Base-by-base conservation (phyloP, 371 early-diverging fungal species). In the Mortierella sp. region DNA sequence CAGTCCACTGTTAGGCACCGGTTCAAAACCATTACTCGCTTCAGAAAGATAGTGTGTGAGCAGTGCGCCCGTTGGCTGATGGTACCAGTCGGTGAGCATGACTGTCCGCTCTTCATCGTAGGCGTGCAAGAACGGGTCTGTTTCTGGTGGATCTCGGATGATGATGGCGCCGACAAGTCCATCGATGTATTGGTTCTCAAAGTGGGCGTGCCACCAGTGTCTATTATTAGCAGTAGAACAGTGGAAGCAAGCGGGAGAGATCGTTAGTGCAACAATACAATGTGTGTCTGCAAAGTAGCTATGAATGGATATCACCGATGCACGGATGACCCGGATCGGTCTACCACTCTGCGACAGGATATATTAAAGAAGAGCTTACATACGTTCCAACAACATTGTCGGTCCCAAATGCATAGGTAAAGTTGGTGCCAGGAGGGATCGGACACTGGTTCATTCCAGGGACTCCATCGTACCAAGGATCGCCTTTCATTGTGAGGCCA, bases 171-270 rank as follows among this genome's bases (percentile, higher is more conserved):
- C 80, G 1, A 70, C 63, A 0, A 95, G 80, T 23, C 95, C 95
- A 64, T 96, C 94, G 54, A 91, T 85, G 64, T 94, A 94, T 76
- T 94, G 93, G 61, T 85, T 89, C 58, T 83, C 71, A 57, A 67
- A 83, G 71, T 94, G 93, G 28, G 86, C 84, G 61, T 94, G 94
- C 92, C 78, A 76, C 78, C 78, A 76, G 50, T 70, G 70, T 62
- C 78, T 76, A 70, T 63, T 24, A 65, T 58, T 70, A 51, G 70
- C 10, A 19, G 55, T 12, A 39, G 31, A 46, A 58, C 8, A 34
- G 34, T 34, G 34, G 48, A 5, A 14, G 23, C 38, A 39, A 53
- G 16, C 12, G n/a, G 7, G 21, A 31, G 18, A 53, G 18, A 31
- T 38, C 8, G 14, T 38, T 14, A 52, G 19, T 52, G 19, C n/a